These are phyloP conservation scores for Yamadazyma endophytica DNA, from an alignment of 805 yeast genomes.

Conservation along the genomic window DNA sequence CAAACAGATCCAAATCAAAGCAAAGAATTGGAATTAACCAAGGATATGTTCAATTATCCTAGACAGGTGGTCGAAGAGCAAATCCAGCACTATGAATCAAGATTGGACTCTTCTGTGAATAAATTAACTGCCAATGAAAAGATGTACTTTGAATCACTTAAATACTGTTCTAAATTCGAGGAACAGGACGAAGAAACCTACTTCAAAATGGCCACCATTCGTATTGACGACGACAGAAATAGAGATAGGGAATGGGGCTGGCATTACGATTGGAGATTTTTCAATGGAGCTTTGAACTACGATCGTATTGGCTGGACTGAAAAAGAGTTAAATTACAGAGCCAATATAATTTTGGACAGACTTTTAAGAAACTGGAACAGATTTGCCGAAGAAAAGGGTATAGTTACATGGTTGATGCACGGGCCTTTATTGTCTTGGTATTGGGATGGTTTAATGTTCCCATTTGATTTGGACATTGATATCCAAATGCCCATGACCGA, in stretches of 20 bases:
- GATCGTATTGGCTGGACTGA: conserved; percentile 27
- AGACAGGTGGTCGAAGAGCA: conserved; percentile 10
- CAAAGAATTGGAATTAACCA: conserved; percentile 11
- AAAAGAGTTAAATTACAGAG: conserved; percentile 17
- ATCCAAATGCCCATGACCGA: conserved; percentile 25
- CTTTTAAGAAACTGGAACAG: conserved; percentile 22
- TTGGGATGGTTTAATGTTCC: conserved; percentile 27
- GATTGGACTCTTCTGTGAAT: conserved; percentile 2
- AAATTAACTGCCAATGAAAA: conserved; percentile 13
- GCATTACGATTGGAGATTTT: conserved; percentile 61
- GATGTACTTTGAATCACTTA: conserved; percentile 19
- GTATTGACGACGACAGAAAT: conserved; percentile 25
- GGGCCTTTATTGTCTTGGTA: conserved; percentile 27
- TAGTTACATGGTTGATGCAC: conserved; percentile 25
- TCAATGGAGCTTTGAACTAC: conserved; percentile 50
- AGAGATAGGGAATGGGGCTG: conserved; percentile 40
- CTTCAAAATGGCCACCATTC: conserved; percentile 30
- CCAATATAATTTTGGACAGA: conserved; percentile 19
- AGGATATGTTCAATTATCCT: conserved; percentile 19
- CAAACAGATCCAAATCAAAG: conserved; percentile 8
- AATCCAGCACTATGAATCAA: conserved; percentile 10
- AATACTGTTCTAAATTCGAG: conserved; percentile 11
- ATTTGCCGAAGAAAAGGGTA: conserved; percentile 19
- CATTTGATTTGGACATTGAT: conserved; percentile 26
- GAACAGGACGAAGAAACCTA: conserved; percentile 28